A percentile compares a stretch with the other conserved stretches of the same genome.
These are phyloP conservation scores for Penicillium daleae DNA, from an alignment of 495 filamentous ascomycete genomes.

Conservation along the genomic window DNA sequence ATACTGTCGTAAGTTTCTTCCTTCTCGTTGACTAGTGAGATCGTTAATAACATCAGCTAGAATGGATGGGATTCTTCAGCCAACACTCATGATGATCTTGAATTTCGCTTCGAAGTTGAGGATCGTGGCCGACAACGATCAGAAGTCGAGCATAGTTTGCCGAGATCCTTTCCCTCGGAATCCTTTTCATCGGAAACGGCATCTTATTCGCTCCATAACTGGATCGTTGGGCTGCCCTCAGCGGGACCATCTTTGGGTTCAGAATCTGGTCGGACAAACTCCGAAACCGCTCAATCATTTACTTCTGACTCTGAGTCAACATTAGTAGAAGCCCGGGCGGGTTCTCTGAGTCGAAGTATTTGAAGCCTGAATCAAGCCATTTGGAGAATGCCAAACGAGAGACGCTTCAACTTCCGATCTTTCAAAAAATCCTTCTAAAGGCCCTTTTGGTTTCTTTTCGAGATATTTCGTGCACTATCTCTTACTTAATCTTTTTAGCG, in stretches of 20 bases:
- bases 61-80: background rate
- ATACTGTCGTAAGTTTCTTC: background rate
- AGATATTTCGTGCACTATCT: no score
- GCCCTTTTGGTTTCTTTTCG: no score
- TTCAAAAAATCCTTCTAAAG: no score
- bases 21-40: background rate
- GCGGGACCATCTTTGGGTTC: background rate
- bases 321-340: background rate
- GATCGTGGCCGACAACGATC: background rate
- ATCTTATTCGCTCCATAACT: background rate
- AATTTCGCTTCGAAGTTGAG: background rate
- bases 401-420: no score
- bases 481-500: no score
- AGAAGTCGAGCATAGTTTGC: background rate
- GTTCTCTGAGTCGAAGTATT: background rate
- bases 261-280: background rate
- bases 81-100: background rate
- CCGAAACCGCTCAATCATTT: background rate
- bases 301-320: background rate
- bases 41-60: background rate
- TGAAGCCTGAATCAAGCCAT: no score
- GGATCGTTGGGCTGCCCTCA: background rate
- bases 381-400: no score
- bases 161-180: background rate
- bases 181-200: background rate